Conservation (phyloP, 1,284 basidiomycete genomes). For the Rhodotorula sp. region DNA sequence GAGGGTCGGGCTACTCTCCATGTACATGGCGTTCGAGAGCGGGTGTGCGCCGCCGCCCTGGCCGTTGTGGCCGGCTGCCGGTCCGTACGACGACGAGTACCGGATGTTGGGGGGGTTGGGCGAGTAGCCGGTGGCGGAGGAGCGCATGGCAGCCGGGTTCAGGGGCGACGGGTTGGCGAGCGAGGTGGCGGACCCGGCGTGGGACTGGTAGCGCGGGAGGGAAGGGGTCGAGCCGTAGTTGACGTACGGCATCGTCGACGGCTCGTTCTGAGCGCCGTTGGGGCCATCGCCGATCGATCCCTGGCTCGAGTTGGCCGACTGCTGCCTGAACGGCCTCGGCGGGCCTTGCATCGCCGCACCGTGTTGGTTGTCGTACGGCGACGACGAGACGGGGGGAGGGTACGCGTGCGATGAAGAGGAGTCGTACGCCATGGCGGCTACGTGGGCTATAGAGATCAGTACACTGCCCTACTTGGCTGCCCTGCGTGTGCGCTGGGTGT, state of each 20-base stretch:
- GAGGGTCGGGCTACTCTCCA: constrained; percentile 44
- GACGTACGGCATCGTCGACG: constrained; percentile 24
- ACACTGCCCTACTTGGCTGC: no score
- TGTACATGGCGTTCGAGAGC: constrained; percentile 44
- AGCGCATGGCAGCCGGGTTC: constrained; percentile 33
- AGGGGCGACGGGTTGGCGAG: constrained; percentile 39
- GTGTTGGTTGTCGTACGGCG: constrained; percentile 9
- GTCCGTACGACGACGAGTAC: constrained; percentile 24
- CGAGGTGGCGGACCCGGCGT: constrained; percentile 17
- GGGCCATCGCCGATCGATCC: constrained; percentile 22
- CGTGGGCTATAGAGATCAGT: no score
- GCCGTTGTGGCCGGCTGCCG: background rate
- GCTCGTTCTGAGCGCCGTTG: constrained; percentile 3
- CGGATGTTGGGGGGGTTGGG: constrained; percentile 30
- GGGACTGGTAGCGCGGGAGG: constrained; percentile 40
- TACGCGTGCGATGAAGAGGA: background rate
- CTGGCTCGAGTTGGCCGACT: constrained; percentile 27
- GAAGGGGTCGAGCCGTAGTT: constrained; percentile 37
- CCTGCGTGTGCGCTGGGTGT: background rate
- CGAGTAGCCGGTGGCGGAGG: constrained; percentile 20
- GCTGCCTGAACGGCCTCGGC: constrained; percentile 30
- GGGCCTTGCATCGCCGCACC: background rate
- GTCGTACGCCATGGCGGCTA: constrained; percentile 4
- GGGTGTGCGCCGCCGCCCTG: constrained; percentile 37
- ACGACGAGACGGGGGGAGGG: constrained; percentile 4